Conservation (phyloP, 2,329 filamentous ascomycete species). For the Immersiporthe knoxdaviesiana region DNA sequence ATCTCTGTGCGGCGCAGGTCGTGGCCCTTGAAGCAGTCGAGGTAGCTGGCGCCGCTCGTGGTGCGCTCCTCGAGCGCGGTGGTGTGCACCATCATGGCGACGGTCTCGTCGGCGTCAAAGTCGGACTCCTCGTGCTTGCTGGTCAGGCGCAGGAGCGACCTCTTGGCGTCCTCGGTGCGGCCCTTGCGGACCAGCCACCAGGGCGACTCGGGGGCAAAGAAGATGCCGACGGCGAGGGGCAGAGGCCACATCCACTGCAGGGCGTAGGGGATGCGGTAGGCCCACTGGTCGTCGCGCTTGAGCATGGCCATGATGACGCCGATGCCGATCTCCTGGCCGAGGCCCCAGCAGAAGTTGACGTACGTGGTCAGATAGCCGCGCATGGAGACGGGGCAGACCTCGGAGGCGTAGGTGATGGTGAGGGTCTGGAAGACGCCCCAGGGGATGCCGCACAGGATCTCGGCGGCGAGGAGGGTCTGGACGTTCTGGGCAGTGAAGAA, state of each 20-base stretch:
- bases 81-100: slow-evolving; percentile 92
- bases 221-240: slow-evolving; percentile 67
- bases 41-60: slow-evolving; percentile 72
- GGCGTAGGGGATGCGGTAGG: slow-evolving; percentile 69
- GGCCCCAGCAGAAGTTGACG: slow-evolving; percentile 76
- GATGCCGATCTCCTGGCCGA: slow-evolving; percentile 75
- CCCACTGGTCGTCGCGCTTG: slow-evolving; percentile 64
- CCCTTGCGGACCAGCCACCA: slow-evolving; percentile 78
- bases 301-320: slow-evolving; percentile 74
- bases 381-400: slow-evolving; percentile 73
- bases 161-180: slow-evolving; percentile 67
- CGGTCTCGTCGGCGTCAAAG: slow-evolving; percentile 81
- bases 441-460: slow-evolving; percentile 66
- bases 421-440: slow-evolving; percentile 64
- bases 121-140: slow-evolving; percentile 65
- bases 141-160: slow-evolving; percentile 66
- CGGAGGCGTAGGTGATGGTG: slow-evolving; percentile 69
- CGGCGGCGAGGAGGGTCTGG: slow-evolving; percentile 60
- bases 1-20: slow-evolving; percentile 79
- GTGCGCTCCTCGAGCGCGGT: slow-evolving; percentile 78
- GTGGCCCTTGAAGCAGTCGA: slow-evolving; percentile 81
- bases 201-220: slow-evolving; percentile 70
- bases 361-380: slow-evolving; percentile 75
- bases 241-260: slow-evolving; percentile 80
- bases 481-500: slow-evolving; percentile 68